Percentiles rank a stretch among this genome's conserved stretches.
Conservation (phyloP, 257 asterid genomes). For the Haberlea rhodopensis region DNA sequence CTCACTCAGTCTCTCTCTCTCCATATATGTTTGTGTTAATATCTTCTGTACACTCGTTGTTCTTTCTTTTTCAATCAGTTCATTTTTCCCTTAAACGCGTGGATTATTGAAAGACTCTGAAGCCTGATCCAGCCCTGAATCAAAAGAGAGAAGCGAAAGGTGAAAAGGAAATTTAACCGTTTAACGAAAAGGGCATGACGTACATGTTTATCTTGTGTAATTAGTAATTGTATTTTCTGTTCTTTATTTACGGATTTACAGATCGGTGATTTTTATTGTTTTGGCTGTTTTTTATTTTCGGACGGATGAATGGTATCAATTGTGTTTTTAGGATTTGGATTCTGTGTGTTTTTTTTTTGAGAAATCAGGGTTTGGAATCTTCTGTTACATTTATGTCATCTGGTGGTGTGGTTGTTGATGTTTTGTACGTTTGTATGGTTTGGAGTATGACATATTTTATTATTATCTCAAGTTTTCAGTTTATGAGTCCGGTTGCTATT, state of each 20-base stretch:
- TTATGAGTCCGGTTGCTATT: neutral
- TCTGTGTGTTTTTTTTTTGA: neutral
- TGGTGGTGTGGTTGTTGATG: neutral
- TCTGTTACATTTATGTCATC: neutral
- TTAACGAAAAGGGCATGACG: neutral
- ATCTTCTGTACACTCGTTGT: neutral
- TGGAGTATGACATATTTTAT: neutral
- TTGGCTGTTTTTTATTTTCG: neutral
- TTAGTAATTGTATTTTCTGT: neutral
- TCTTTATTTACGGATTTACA: neutral
- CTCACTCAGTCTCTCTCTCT: neutral
- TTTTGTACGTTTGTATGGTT: neutral
- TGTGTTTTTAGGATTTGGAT: neutral
- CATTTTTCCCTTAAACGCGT: neutral
- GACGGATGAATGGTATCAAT: neutral
- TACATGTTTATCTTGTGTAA: neutral
- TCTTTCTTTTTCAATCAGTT: neutral
- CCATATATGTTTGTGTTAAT: neutral
- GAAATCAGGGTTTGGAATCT: neutral
- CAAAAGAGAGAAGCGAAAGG: neutral
- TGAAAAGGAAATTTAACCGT: neutral
- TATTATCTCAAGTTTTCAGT: neutral
- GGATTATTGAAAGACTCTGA: neutral
- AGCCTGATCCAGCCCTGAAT: neutral
- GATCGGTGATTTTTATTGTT: neutral